Evolutionary conservation across 140 eudicot species (phyloP), one percentile per base, ranked within the genome.

Genomic region (Senecio squalidus): DNA sequence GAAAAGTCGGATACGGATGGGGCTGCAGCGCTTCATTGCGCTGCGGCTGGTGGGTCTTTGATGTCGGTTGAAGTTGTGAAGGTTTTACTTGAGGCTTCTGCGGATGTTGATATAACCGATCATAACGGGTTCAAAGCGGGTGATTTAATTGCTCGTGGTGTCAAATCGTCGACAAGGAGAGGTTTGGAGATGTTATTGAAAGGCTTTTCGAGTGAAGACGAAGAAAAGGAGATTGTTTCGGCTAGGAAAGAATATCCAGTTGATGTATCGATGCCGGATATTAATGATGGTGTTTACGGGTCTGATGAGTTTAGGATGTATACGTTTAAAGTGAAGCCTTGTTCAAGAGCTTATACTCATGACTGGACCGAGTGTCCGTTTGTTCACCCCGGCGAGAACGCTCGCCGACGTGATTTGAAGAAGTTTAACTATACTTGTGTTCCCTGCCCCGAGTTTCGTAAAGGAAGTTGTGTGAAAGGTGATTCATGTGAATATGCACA

Each of bases 301-400:
- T 51, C 58, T 0, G 84, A 77, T 50, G 89, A 82, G 43, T 78
- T 82, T 24, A 67, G 89, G 56, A 82, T 82, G n/a, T n/a, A n/a
- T n/a, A n/a, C n/a, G n/a, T n/a, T n/a, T n/a, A n/a, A n/a, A n/a
- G n/a, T n/a, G n/a, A n/a, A n/a, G n/a, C n/a, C n/a, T n/a, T n/a
- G n/a, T n/a, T n/a, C n/a, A n/a, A n/a, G n/a, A n/a, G n/a, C 89
- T 4, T 82, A 82, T 27, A 74, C 89, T 16, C 89, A 78, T 21
- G 89, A 82, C 31, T 82, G 84, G 89, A 82, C 89, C 0, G 84
- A 82, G 74, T 82, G 89, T 55, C 89, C 89, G 6, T 82, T 82
- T 53, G 89, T 69, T 23, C 89, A 82, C 39, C 82, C 79, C 1
- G 84, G 89, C 11, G 84, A 82, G 75, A 82, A 82, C 39, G 84